phyloP scores from a whole-genome alignment of 1,139 yeast species.

The Blastobotrys raffinosifermentans region DNA sequence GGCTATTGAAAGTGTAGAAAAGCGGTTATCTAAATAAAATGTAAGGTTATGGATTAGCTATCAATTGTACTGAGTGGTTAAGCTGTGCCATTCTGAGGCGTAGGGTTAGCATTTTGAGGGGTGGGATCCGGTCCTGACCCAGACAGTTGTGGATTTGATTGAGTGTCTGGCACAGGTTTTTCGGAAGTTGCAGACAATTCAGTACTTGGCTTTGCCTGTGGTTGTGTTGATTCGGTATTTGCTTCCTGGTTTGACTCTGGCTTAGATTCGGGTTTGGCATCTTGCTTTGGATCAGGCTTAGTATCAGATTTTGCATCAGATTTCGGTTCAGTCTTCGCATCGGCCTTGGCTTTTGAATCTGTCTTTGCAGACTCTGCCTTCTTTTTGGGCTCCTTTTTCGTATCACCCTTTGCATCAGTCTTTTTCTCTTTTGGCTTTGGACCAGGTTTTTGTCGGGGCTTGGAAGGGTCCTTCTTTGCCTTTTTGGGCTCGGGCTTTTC shows the following conservation, averaged over 20 bases:
- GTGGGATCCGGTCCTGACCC: neutral
- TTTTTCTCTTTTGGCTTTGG: constrained; percentile 1
- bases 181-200: constrained; percentile 2
- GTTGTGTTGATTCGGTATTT: neutral
- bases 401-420: constrained; percentile 4
- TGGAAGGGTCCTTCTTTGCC: neutral
- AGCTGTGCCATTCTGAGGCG: too few relatives aligned
- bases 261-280: neutral
- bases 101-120: neutral
- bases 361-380: constrained; percentile 1
- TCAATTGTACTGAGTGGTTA: too few relatives aligned
- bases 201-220: neutral
- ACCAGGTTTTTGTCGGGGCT: neutral
- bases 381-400: constrained; percentile 5
- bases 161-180: constrained; percentile 7
- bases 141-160: constrained; percentile 7
- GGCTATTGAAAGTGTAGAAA: constrained; percentile 12
- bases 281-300: constrained; percentile 1
- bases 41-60: too few relatives aligned
- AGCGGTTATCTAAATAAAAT: constrained; percentile 6
- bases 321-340: constrained; percentile 1
- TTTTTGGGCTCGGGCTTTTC: constrained; percentile 5
- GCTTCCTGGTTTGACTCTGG: neutral
- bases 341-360: neutral
- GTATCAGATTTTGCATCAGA: constrained; percentile 2